Base-by-base conservation (phyloP, 179 eudicot genomes). In the Spinacia oleracea region DNA sequence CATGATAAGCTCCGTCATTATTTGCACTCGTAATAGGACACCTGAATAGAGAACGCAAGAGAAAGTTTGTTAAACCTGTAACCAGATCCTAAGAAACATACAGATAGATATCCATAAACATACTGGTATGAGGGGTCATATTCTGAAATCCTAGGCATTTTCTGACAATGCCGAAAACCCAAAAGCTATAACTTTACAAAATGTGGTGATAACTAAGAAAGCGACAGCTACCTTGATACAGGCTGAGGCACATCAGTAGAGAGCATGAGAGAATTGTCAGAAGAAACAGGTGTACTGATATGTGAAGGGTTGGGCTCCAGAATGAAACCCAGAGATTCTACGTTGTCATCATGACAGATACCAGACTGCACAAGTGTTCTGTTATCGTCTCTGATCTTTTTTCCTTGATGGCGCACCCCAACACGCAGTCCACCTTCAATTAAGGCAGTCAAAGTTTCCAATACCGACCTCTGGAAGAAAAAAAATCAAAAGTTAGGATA, bases 391-490 rank as follows among this genome's bases (percentile, higher is more conserved):
- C 91, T 88, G 64, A 96, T 84, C 81, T 87, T 93, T 85, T 90
- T 91, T 40, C 98, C 98, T 77, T 91, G 94, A 75, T 88, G 80
- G 55, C 91, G 87, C 77, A 96, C 90, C 72, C 96, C 99, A 55
- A 96, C 91, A 71, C 74, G 89, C 63, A 96, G 81, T 67, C 93
- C 98, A 80, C 89, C 91, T 67, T 94, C 91, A 65, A 96, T 90
- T 56, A 93, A 84, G 75, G 90, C 82, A 45, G 91, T 91, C 72
- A 93, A 91, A 75, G 99, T 96, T 59, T 96, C 97, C 93, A 90
- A 86, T 23, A 96, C 98, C 6, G 88, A 85, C 81, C 75, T 72
- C 75, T 72, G 63, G 31, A 50, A 72, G 20, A 7, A 35, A 16
- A 50, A 18, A 35, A 34, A 16, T 12, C 1, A 9, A 62, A 59